phyloP scores from a whole-genome alignment of 1,284 basidiomycete species.

The Xerocomus cyaneibrunnescens region DNA sequence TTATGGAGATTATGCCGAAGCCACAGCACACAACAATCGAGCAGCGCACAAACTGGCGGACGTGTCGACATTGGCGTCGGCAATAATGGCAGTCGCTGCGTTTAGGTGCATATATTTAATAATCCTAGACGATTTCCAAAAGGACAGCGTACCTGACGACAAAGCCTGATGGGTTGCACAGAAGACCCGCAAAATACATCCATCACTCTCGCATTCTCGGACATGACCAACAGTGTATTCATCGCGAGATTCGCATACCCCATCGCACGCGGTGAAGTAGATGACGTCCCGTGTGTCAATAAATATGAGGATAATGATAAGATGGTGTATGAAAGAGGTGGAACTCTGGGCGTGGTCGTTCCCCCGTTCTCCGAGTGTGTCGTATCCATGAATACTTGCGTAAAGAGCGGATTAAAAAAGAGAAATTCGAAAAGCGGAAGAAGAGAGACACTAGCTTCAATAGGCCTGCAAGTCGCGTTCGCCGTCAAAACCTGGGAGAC shows the following conservation, averaged over 20 bases:
- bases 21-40: slow-evolving; percentile 69
- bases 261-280: slow-evolving; percentile 52
- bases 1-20: slow-evolving; percentile 65
- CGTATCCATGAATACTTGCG: slow-evolving; percentile 43
- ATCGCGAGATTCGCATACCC: slow-evolving; percentile 60
- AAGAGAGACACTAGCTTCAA: slow-evolving; percentile 56
- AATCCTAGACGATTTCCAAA: not conserved
- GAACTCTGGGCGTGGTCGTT: slow-evolving; percentile 10
- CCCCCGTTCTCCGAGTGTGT: slow-evolving; percentile 28
- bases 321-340: slow-evolving; percentile 45
- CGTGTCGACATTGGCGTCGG: slow-evolving; percentile 40
- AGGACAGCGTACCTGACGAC: slow-evolving; percentile 52
- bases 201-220: slow-evolving; percentile 50
- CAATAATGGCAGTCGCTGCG: slow-evolving; percentile 52
- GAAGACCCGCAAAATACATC: slow-evolving; percentile 43
- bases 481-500: not conserved
- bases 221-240: slow-evolving; percentile 49
- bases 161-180: slow-evolving; percentile 47
- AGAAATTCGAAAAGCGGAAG: slow-evolving; percentile 61
- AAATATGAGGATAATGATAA: slow-evolving; percentile 61
- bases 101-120: not conserved
- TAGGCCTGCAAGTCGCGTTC: slow-evolving; percentile 44
- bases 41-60: slow-evolving; percentile 51
- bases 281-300: slow-evolving; percentile 60
- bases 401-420: slow-evolving; percentile 48